phyloP scores from a whole-genome alignment of 2,329 filamentous ascomycete species.

The Colletotrichum chrysophilum region DNA sequence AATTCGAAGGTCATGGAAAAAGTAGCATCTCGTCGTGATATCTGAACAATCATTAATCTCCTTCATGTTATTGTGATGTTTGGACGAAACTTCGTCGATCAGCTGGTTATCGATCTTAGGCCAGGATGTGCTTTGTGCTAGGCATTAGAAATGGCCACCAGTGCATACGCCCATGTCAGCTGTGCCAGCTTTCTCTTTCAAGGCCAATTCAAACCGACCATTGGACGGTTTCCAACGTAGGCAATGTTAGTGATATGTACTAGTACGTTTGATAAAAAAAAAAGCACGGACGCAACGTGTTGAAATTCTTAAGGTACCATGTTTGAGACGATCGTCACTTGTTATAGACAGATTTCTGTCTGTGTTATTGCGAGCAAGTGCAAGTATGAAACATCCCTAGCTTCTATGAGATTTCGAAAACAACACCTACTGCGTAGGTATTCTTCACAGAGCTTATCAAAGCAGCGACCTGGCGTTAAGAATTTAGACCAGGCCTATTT shows the following conservation, averaged over 20 bases:
- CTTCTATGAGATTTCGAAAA: not conserved
- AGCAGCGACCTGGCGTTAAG: not conserved
- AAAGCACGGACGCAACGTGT: not conserved
- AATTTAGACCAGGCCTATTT: not conserved
- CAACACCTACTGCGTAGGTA: not conserved
- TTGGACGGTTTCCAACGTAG: not conserved
- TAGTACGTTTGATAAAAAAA: not conserved
- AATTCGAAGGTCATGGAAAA: not conserved
- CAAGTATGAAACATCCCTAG: not conserved
- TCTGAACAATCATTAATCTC: not conserved
- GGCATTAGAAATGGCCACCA: not conserved
- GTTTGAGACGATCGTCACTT: not conserved
- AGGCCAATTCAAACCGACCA: not conserved
- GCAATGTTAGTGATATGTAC: fast-evolving
- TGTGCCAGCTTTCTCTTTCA: not conserved
- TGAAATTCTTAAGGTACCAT: not conserved
- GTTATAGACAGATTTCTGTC: not conserved
- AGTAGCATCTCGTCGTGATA: not conserved
- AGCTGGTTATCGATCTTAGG: not conserved
- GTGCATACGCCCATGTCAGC: no score
- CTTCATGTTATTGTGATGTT: not conserved
- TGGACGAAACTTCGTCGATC: not conserved
- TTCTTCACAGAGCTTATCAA: not conserved
- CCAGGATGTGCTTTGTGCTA: not conserved
- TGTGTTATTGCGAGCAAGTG: not conserved